Conservation (phyloP, 306 rosid genomes). For the Cucurbita pepo region DNA sequence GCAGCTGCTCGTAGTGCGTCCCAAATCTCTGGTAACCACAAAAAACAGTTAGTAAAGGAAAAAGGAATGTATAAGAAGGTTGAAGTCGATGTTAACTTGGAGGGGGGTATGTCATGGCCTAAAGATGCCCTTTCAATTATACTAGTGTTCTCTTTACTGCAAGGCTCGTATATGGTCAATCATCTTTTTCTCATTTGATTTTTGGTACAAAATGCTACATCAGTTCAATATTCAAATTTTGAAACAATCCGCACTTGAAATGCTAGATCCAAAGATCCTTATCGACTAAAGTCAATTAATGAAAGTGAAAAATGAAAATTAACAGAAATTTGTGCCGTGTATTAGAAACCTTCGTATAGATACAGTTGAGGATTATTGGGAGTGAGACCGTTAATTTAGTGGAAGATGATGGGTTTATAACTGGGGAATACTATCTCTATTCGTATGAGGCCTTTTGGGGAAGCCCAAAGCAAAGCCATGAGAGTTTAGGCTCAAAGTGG, state of each 20-base stretch:
- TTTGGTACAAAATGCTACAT: background rate
- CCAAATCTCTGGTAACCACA: slow-evolving; percentile 68
- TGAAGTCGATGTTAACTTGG: background rate
- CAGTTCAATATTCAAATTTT: background rate
- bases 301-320: background rate
- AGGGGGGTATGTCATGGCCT: background rate
- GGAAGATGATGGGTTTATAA: no score
- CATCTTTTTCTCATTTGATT: background rate
- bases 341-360: background rate
- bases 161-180: background rate
- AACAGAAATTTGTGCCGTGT: background rate
- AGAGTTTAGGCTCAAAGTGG: no score
- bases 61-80: background rate
- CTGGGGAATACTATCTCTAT: no score
- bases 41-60: slow-evolving; percentile 10
- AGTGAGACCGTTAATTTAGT: no score
- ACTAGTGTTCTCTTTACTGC: background rate
- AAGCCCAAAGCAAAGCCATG: no score
- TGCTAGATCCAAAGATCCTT: no score
- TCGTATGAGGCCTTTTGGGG: no score
- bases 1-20: slow-evolving; percentile 98
- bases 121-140: background rate
- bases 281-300: background rate
- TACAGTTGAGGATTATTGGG: background rate
- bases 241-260: no score